These are phyloP conservation scores for Diaporthe velutina DNA, from an alignment of 2,329 filamentous ascomycete species.

Conservation along the genomic window DNA sequence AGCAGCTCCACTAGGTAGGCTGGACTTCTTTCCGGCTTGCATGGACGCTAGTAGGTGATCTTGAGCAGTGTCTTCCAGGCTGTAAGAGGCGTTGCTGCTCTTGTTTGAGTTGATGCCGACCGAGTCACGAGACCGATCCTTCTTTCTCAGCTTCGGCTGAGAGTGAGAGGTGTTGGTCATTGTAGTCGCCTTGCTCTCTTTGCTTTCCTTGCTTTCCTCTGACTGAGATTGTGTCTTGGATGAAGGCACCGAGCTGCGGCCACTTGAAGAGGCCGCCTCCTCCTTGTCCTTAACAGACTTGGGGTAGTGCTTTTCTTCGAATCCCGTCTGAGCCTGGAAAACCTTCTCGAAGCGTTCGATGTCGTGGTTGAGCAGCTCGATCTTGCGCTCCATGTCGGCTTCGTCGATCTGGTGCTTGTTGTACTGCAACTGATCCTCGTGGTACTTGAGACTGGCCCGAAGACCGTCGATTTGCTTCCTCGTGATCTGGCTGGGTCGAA, in stretches of 20 bases:
- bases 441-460: slow-evolving; percentile 64
- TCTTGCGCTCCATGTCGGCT: slow-evolving; percentile 61
- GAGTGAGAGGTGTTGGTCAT: slow-evolving; percentile 36
- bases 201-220: slow-evolving; percentile 39
- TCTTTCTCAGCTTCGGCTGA: slow-evolving; percentile 37
- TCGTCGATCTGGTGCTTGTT: slow-evolving; percentile 75
- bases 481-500: slow-evolving; percentile 71
- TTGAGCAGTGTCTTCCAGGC: slow-evolving; percentile 46
- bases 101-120: slow-evolving; percentile 35
- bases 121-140: slow-evolving; percentile 39
- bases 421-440: slow-evolving; percentile 70
- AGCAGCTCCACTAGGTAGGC: slow-evolving; percentile 60
- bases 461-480: slow-evolving; percentile 68
- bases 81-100: slow-evolving; percentile 41
- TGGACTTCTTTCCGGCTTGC: slow-evolving; percentile 50
- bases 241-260: slow-evolving; percentile 43
- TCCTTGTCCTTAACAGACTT: slow-evolving; percentile 48
- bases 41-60: slow-evolving; percentile 38
- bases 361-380: slow-evolving; percentile 54
- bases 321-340: slow-evolving; percentile 58
- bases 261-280: slow-evolving; percentile 32
- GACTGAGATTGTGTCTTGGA: slow-evolving; percentile 44
- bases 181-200: slow-evolving; percentile 37
- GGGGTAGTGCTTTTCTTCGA: slow-evolving; percentile 59
- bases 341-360: slow-evolving; percentile 60